phyloP scores from a whole-genome alignment of 2,329 filamentous ascomycete genomes.

The Madurella mycetomatis region DNA sequence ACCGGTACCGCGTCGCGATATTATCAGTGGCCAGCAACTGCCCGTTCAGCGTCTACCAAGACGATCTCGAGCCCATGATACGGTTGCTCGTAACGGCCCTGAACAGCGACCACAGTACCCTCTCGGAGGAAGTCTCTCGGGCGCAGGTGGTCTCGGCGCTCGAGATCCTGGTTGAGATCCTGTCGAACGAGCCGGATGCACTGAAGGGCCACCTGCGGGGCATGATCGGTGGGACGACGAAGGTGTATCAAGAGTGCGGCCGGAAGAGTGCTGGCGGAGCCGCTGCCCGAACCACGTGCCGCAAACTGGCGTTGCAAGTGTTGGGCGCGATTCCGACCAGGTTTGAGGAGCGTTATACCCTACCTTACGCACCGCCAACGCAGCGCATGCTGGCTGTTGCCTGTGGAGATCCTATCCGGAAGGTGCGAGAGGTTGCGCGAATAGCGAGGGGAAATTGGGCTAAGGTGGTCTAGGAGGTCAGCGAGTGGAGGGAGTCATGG shows the following conservation, averaged over 20 bases:
- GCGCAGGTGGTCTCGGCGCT: conserved; percentile 46
- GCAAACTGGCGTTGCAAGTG: conserved; percentile 46
- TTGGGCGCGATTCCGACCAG: conserved; percentile 43
- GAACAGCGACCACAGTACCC: conserved; percentile 35
- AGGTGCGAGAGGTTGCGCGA: conserved; percentile 48
- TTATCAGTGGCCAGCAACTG: conserved; percentile 49
- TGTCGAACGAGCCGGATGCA: conserved; percentile 42
- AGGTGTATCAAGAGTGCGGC: conserved; percentile 32
- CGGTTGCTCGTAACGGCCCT: conserved; percentile 47
- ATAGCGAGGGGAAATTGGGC: conserved; percentile 47
- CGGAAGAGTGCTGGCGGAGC: conserved; percentile 8
- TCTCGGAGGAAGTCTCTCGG: conserved; percentile 21
- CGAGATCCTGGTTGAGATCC: conserved; percentile 44
- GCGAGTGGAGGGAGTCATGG: conserved; percentile 3
- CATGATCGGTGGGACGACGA: conserved; percentile 43
- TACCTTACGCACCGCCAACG: conserved; percentile 42
- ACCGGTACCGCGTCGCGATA: conserved; percentile 44
- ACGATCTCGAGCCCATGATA: conserved; percentile 45
- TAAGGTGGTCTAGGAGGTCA: conserved; percentile 28
- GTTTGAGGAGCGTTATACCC: conserved; percentile 45
- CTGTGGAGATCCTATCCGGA: conserved; percentile 51
- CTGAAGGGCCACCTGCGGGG: conserved; percentile 46
- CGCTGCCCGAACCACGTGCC: conserved; percentile 30
- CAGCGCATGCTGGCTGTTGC: conserved; percentile 46
- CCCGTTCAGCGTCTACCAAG: conserved; percentile 47